Evolutionary conservation across 2,329 filamentous ascomycete species (phyloP), one percentile per base, ranked within the genome.

Genomic region (Hymenoscyphus linearis): DNA sequence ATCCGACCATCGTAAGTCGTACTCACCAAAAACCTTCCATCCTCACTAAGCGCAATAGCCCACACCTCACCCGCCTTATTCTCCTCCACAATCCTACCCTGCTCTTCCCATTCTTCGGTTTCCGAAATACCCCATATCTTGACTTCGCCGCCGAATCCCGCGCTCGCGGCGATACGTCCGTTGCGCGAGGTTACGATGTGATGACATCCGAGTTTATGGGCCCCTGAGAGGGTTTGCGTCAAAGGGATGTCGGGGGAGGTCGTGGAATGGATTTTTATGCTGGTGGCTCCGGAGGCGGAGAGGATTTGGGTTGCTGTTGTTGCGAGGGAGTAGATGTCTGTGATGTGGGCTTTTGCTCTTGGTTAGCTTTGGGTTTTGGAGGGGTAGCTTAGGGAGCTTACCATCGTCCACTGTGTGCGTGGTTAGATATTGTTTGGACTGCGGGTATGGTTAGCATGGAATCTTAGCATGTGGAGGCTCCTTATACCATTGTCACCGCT

Each of bases 391-490:
- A 62, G 61, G 57, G n/a, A 52, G 72, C 79, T 74, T 74, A 91
- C 91, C 92, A 79, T 92, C 85, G 74, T 96, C 90, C 74, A 96
- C 85, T 52, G 92, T 93, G 76, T 96, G 91, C 68, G 89, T 89
- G 71, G 93, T 96, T 65, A 99, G 84, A 75, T 97, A 99, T 87
- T 98, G 95, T 80, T 98, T 98, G 60, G 95, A 99, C 95, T 97
- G 18, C 63, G 1, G 62, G 13, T n/a, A 52, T 9, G 34, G 26
- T 72, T 65, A 70, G 65, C 37, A 53, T 27, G 26, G 53, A 34
- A 13, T n/a, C 12, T 60, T 59, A 26, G 53, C 16, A 36, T 13
- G 55, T 60, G 62, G 13, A 27, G 55, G 5, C 26, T 27, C n/a
- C 18, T 22, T 35, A 58, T 69, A 70, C 71, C 71, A 73, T 73